Conservation (phyloP, 805 yeast genomes). For the Blastobotrys parvus region DNA sequence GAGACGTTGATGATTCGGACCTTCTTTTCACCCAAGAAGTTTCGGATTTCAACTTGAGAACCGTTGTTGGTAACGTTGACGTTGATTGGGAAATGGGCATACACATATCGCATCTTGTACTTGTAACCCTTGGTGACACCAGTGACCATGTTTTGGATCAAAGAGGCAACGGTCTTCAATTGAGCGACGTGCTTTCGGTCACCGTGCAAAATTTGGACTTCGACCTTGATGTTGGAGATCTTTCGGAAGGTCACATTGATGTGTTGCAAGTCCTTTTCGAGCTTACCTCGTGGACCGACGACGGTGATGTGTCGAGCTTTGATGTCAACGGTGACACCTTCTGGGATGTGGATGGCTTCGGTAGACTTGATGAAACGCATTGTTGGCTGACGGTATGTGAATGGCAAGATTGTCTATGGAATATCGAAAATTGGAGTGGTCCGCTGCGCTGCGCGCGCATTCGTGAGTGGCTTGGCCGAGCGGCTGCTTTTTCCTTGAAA, state of each 20-base stretch:
- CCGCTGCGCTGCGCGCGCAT: too few species aligned
- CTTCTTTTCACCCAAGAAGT: conserved; percentile 98
- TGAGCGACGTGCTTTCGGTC: conserved; percentile 99
- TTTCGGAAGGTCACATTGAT: conserved; percentile 87
- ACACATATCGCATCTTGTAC: conserved; percentile 99
- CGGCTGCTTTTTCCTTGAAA: too few species aligned
- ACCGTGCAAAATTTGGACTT: conserved; percentile 94
- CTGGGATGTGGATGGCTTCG: conserved; percentile 79
- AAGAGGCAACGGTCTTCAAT: conserved; percentile 95
- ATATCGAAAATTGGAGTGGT: too few species aligned
- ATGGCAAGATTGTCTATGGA: too few species aligned
- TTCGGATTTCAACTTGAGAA: conserved; percentile 88
- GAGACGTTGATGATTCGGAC: conserved; percentile 80
- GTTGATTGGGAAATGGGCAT: conserved; percentile 99
- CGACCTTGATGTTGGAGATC: conserved; percentile 62
- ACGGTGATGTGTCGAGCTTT: conserved; percentile 86
- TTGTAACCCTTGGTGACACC: conserved; percentile 99
- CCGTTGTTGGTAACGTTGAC: conserved; percentile 83
- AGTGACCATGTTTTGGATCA: conserved; percentile 85
- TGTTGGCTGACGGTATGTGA: too few species aligned
- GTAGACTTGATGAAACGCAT: conserved; percentile 87
- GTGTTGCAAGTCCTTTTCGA: conserved; percentile 86
- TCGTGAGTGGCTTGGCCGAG: too few species aligned
- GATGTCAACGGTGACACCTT: conserved; percentile 85
- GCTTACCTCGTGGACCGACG: conserved; percentile 95